These are phyloP conservation scores for Hippophae tibetana DNA, from an alignment of 306 rosid species.

Conservation along the genomic window DNA sequence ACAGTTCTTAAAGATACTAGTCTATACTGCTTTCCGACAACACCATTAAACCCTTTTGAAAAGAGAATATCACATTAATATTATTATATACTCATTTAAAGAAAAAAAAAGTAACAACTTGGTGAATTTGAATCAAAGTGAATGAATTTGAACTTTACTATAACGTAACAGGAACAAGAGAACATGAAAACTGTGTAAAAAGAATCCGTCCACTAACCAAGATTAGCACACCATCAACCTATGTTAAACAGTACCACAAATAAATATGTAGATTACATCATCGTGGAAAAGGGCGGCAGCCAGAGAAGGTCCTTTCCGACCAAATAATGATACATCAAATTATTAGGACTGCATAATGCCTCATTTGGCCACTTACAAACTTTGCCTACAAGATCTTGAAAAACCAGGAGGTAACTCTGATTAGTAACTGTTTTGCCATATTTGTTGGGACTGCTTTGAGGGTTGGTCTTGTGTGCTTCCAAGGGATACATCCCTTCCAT, in stretches of 20 bases:
- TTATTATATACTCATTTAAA: no score
- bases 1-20: no score
- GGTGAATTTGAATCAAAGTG: no score
- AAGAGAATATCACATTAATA: no score
- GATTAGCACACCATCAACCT: slow-evolving; percentile 81
- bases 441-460: slow-evolving; percentile 85
- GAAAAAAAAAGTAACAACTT: no score
- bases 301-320: slow-evolving; percentile 59
- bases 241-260: slow-evolving; percentile 50
- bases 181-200: neutral
- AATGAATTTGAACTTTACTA: no score
- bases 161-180: neutral
- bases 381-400: slow-evolving; percentile 44
- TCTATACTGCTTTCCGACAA: no score
- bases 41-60: no score
- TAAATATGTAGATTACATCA: slow-evolving; percentile 66
- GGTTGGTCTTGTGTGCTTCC: slow-evolving; percentile 71
- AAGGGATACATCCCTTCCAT: slow-evolving; percentile 63
- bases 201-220: slow-evolving; percentile 24
- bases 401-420: slow-evolving; percentile 46
- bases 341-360: slow-evolving; percentile 43
- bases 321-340: slow-evolving; percentile 48
- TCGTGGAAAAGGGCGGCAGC: slow-evolving; percentile 65
- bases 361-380: slow-evolving; percentile 52
- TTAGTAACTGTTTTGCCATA: slow-evolving; percentile 98